Conservation (phyloP, 2,329 filamentous ascomycete genomes). For the Penicillium sp. region DNA sequence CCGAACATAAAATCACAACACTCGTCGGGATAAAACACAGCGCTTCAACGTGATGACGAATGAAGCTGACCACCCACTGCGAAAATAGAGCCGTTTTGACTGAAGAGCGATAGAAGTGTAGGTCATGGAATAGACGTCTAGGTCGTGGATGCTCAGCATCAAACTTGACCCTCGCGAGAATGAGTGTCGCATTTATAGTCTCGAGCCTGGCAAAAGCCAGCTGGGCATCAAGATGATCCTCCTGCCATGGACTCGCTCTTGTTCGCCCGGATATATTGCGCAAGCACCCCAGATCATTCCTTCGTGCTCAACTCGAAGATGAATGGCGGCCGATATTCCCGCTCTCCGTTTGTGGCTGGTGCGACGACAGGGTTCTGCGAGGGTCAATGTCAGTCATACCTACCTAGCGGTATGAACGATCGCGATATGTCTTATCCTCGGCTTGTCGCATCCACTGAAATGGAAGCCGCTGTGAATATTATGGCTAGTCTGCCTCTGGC, state of each 20-base stretch:
- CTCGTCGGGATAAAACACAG: not conserved
- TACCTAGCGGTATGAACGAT: not conserved
- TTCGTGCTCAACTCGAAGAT: not conserved
- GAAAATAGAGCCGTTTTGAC: too few species aligned
- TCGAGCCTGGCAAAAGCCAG: not conserved
- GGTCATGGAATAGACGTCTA: not conserved
- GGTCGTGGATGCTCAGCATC: not conserved
- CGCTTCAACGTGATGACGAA: not conserved
- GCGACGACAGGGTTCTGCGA: not conserved
- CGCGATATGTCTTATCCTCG: not conserved
- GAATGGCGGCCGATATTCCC: constrained; percentile 1
- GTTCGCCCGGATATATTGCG: constrained; percentile 5
- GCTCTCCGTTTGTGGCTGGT: not conserved
- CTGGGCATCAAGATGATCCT: not conserved
- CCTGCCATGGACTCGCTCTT: not conserved
- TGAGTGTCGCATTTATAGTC: not conserved
- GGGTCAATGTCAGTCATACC: not conserved
- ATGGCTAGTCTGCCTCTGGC: too few species aligned
- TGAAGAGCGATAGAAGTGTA: not conserved
- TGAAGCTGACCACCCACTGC: not conserved
- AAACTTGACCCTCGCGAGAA: not conserved
- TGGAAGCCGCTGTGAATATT: not conserved
- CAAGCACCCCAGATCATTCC: not conserved
- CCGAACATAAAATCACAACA: not conserved
- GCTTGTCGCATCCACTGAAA: too few species aligned